Evolutionary conservation across 2,329 filamentous ascomycete species (phyloP), one percentile per base, ranked within the genome.

Genomic region (Hysterium pulicare): DNA sequence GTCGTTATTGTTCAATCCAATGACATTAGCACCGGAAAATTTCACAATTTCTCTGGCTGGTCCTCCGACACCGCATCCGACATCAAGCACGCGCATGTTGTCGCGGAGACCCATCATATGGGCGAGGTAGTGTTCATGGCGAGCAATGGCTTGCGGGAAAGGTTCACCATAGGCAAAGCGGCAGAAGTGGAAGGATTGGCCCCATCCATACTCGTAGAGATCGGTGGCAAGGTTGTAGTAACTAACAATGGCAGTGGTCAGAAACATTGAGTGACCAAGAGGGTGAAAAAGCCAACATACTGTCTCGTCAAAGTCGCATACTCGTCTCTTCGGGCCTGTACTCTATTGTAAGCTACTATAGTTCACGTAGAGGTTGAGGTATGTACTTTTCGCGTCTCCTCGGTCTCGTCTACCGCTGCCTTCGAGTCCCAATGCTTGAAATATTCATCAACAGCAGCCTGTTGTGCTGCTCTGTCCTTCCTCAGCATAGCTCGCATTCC

Each of bases 201-300:
- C 88, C 90, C 93, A 98, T 59, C 90, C 93, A 58, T 95, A 93
- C 75, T 97, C 93, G 76, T 95, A 95, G 38, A 95, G 71, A 64
- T 95, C 90, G 55, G 90, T 96, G n/a, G 88, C 90, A 37, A 95
- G 81, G 72, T 96, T 95, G 76, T 96, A 96, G 78, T 96, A 95
- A 69, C 86, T 90, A 54, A 43, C 55, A 15, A 17, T 47, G 42
- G 60, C 57, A 46, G 55, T 61, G 37, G 11, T 34, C 4, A 19
- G 32, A 17, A 34, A 15, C 32, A 34, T 24, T 56, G 53, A 42
- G 61, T 44, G 48, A 58, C 63, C 54, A 64, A 65, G 53, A 35
- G 8, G 32, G 34, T 17, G 15, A 15, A 33, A 7, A 13, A 26
- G n/a, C n/a, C 4, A 31, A 77, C 84, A 58, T 79, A 93, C 85